These are phyloP conservation scores for Colletotrichum spinosum DNA, from an alignment of 2,329 filamentous ascomycete genomes.

Conservation along the genomic window DNA sequence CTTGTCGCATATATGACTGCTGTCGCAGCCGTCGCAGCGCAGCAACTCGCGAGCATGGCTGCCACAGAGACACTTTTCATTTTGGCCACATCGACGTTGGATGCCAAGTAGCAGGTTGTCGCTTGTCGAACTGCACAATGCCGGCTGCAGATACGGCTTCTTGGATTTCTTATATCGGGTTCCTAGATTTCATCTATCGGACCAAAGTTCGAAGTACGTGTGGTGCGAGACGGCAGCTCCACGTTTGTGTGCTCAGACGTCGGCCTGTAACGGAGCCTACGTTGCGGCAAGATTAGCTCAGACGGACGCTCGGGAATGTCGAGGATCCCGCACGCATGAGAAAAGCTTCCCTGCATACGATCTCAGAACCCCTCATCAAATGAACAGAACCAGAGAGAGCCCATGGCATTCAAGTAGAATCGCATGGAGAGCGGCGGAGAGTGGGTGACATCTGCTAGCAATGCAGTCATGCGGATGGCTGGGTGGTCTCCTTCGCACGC, in stretches of 20 bases:
- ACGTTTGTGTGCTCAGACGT: conserved; percentile 13
- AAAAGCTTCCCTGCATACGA: background rate
- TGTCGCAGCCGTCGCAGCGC: background rate
- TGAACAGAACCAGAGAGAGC: background rate
- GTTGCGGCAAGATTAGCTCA: conserved; percentile 12
- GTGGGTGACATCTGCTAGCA: no score
- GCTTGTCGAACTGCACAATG: no score
- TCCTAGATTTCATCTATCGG: no score
- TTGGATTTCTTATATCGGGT: background rate
- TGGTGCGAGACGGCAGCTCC: background rate
- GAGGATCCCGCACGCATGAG: conserved; percentile 21
- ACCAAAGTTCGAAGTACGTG: background rate
- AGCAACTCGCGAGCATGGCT: background rate
- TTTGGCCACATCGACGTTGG: background rate
- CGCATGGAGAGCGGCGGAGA: no score
- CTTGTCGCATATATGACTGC: background rate
- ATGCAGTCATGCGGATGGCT: no score
- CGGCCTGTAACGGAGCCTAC: background rate
- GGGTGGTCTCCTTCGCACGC: no score
- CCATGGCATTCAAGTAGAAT: no score
- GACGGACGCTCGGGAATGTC: conserved; percentile 14
- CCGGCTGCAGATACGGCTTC: background rate
- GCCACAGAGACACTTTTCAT: conserved; percentile 15
- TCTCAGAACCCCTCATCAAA: no score
- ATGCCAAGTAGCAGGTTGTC: no score